Conservation (phyloP, 495 filamentous ascomycete species). For the Hypomontagnella submonticulosa region DNA sequence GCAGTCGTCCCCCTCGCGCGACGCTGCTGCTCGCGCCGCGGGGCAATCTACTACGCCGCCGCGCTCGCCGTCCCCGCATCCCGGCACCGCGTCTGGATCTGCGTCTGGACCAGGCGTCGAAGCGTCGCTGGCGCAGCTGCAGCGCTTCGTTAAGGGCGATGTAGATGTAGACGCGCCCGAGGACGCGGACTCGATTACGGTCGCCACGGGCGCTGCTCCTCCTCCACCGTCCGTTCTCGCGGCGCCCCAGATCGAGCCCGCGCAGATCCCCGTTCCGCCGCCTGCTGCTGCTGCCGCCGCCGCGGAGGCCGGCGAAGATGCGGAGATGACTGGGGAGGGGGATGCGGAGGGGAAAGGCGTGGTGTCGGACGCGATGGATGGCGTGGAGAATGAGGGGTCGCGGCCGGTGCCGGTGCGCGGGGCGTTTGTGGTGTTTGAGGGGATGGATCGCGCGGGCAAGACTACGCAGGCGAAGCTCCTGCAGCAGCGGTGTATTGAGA, state of each 20-base stretch:
- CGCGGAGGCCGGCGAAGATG: conserved; percentile 2
- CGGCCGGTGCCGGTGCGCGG: conserved; percentile 61
- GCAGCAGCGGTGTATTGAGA: conserved; percentile 67
- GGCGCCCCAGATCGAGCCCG: conserved; percentile 41
- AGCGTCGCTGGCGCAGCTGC: no score
- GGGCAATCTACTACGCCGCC: conserved; percentile 4
- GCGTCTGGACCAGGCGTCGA: no score
- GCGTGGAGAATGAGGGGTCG: conserved; percentile 31
- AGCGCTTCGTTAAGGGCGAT: no score
- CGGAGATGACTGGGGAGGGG: conserved; percentile 9
- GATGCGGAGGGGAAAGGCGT: conserved; percentile 4
- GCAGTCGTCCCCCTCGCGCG: conserved; percentile 35
- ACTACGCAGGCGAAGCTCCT: conserved; percentile 89
- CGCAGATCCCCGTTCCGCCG: conserved; percentile 34
- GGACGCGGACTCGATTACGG: conserved; percentile 34
- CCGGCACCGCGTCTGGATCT: not conserved
- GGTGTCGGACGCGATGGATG: conserved; percentile 40
- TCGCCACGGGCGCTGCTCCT: conserved; percentile 23
- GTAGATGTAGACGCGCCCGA: not conserved
- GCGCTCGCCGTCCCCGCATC: conserved; percentile 4
- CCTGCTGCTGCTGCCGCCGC: not conserved
- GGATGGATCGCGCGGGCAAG: conserved; percentile 93
- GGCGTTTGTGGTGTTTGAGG: conserved; percentile 89
- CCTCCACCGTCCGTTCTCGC: conserved; percentile 31
- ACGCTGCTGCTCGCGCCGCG: conserved; percentile 7